These are phyloP conservation scores for Allodekkera sacchari DNA, from an alignment of 805 yeast species.

Conservation along the genomic window DNA sequence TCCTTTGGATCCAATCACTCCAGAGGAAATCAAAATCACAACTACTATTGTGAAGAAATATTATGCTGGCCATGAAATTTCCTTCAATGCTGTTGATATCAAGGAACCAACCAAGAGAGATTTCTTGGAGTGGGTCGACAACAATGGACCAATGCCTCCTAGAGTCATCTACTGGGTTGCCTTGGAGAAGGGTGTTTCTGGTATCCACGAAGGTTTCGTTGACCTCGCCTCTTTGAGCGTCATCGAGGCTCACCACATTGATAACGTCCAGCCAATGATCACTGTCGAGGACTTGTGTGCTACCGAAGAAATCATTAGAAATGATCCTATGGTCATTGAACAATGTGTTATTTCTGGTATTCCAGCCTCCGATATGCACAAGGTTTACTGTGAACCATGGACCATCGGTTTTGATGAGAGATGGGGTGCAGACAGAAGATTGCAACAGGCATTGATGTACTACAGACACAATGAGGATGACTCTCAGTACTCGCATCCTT, in stretches of 20 bases:
- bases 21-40: conserved; percentile 52
- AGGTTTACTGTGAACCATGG: conserved; percentile 61
- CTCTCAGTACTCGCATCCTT: conserved; percentile 58
- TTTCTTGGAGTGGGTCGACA: conserved; percentile 58
- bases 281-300: conserved; percentile 58
- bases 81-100: conserved; percentile 63
- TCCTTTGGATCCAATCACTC: conserved; percentile 66
- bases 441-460: conserved; percentile 76
- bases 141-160: conserved; percentile 53
- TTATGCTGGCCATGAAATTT: conserved; percentile 34
- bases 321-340: conserved; percentile 62
- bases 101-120: conserved; percentile 63
- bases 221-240: conserved; percentile 44
- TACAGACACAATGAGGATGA: conserved; percentile 72
- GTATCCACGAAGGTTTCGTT: conserved; percentile 65
- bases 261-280: conserved; percentile 67
- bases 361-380: conserved; percentile 52
- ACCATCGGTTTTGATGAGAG: conserved; percentile 57
- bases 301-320: conserved; percentile 59
- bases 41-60: conserved; percentile 42
- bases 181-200: conserved; percentile 48
- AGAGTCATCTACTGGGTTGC: conserved; percentile 61
- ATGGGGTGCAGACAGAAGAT: conserved; percentile 68
- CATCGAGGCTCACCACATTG: conserved; percentile 37
- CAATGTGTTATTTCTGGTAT: conserved; percentile 67